These are phyloP conservation scores for Magnolia kwangsiensis DNA, from an alignment of 164 flowering plant genomes.

Conservation along the genomic window DNA sequence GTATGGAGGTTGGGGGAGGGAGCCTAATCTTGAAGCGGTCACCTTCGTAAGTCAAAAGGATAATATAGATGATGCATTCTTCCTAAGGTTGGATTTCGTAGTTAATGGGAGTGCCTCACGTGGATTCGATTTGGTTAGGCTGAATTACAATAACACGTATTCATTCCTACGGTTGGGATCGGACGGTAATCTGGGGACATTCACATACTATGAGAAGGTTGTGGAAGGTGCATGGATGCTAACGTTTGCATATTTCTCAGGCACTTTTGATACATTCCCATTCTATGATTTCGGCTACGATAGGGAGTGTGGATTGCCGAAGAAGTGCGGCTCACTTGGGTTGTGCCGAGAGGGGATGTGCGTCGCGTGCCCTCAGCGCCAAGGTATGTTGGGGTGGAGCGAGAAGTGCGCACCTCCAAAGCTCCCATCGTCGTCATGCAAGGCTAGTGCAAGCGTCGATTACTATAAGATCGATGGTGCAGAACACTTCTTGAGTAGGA, in stretches of 20 bases:
- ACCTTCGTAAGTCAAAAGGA: slow-evolving; percentile 13
- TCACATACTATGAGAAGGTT: slow-evolving; percentile 24
- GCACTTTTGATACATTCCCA: not conserved
- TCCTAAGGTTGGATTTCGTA: not conserved
- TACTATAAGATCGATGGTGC: slow-evolving; percentile 30
- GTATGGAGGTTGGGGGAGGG: not conserved
- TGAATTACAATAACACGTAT: slow-evolving; percentile 24
- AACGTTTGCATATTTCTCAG: slow-evolving; percentile 20
- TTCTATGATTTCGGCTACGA: not conserved
- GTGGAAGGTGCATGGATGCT: slow-evolving; percentile 19
- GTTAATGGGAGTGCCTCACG: not conserved
- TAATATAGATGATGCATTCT: slow-evolving; percentile 6
- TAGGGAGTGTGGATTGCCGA: slow-evolving; percentile 26
- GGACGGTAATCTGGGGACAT: slow-evolving; percentile 31
- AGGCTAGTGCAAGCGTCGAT: not conserved
- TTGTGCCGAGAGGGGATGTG: slow-evolving; percentile 25
- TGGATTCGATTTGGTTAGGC: not conserved
- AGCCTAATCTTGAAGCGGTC: not conserved
- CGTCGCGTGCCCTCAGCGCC: slow-evolving; percentile 28
- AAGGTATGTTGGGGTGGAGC: slow-evolving; percentile 29
- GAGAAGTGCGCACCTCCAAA: slow-evolving; percentile 25
- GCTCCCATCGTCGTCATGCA: slow-evolving; percentile 9
- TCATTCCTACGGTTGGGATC: slow-evolving; percentile 21
- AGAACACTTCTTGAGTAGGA: slow-evolving; percentile 25
- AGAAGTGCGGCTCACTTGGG: slow-evolving; percentile 34